Conservation (phyloP, 345 rosid species). For the Eucalyptus marginata region DNA sequence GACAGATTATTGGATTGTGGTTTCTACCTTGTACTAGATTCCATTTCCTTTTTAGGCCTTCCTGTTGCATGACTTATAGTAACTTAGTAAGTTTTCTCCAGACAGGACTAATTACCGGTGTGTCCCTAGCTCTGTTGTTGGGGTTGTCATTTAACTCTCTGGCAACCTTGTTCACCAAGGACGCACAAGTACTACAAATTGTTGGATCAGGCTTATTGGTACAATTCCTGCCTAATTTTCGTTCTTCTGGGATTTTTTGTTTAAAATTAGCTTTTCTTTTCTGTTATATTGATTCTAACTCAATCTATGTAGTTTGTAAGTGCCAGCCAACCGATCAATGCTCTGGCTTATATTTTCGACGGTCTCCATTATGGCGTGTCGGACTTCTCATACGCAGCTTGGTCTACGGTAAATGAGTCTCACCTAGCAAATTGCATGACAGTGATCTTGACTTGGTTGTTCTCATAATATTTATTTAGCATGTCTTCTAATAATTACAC, state of each 20-base stretch:
- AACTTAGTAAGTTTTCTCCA: background rate
- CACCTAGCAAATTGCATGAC: background rate
- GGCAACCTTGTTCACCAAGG: conserved; percentile 24
- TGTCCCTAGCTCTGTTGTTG: conserved; percentile 16
- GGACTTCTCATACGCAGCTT: conserved; percentile 34
- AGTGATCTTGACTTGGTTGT: background rate
- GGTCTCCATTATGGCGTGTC: conserved; percentile 42
- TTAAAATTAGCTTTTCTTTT: background rate
- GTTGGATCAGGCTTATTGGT: conserved; percentile 21
- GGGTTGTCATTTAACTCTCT: conserved; percentile 18
- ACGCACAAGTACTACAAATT: conserved; percentile 13
- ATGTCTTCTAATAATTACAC: background rate
- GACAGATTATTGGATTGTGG: background rate
- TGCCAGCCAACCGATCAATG: conserved; percentile 23
- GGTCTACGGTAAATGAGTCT: conserved; percentile 20
- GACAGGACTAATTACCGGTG: conserved; percentile 27
- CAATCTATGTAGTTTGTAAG: conserved; percentile 16
- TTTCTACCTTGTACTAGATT: background rate
- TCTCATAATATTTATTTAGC: background rate
- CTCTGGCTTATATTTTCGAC: conserved; percentile 31
- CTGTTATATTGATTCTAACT: background rate
- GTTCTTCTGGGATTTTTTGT: background rate
- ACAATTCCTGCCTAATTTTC: background rate
- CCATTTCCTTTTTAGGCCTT: background rate
- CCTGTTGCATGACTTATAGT: background rate